phyloP scores from a whole-genome alignment of 805 yeast species.

The Pichia membranifaciens region DNA sequence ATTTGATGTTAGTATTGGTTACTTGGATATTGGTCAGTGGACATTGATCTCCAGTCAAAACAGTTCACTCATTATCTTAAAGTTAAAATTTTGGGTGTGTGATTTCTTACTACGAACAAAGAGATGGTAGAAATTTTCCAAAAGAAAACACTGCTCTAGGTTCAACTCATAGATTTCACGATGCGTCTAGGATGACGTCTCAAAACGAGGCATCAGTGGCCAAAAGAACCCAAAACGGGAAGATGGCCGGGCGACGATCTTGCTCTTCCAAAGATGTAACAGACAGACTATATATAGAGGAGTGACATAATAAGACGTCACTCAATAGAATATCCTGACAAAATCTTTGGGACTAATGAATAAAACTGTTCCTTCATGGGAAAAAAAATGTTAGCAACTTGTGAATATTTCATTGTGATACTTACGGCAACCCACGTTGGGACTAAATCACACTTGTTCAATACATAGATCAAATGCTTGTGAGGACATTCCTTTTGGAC shows the following conservation, averaged over 20 bases:
- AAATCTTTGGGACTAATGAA: slow-evolving; percentile 60
- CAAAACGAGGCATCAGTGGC: slow-evolving; percentile 36
- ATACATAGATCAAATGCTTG: slow-evolving; percentile 87
- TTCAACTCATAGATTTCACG: slow-evolving; percentile 84
- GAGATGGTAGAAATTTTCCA: slow-evolving; percentile 6
- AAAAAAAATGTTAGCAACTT: slow-evolving; percentile 3
- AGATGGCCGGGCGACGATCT: slow-evolving; percentile 46
- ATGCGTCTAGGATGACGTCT: slow-evolving; percentile 32
- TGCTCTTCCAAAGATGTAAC: slow-evolving; percentile 97
- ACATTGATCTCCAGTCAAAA: too few relatives aligned
- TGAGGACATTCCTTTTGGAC: slow-evolving; percentile 93
- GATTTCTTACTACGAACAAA: slow-evolving; percentile 85
- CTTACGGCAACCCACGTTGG: slow-evolving; percentile 99
- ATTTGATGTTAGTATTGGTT: too few relatives aligned
- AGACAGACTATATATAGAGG: slow-evolving; percentile 57
- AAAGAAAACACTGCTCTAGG: slow-evolving; percentile 24
- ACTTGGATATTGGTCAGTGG: too few relatives aligned
- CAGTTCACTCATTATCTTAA: too few relatives aligned
- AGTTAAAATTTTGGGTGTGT: slow-evolving; percentile 41
- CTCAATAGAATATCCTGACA: slow-evolving; percentile 61
- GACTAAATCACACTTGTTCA: slow-evolving; percentile 96
- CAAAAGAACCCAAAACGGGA: slow-evolving; percentile 43
- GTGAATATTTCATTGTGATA: slow-evolving; percentile 30
- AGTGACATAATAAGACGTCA: slow-evolving; percentile 12
- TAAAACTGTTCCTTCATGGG: not conserved